A percentile compares a stretch with the other conserved stretches of the same genome.
Conservation (phyloP, 2,329 filamentous ascomycete species). For the Xylogone sp. region DNA sequence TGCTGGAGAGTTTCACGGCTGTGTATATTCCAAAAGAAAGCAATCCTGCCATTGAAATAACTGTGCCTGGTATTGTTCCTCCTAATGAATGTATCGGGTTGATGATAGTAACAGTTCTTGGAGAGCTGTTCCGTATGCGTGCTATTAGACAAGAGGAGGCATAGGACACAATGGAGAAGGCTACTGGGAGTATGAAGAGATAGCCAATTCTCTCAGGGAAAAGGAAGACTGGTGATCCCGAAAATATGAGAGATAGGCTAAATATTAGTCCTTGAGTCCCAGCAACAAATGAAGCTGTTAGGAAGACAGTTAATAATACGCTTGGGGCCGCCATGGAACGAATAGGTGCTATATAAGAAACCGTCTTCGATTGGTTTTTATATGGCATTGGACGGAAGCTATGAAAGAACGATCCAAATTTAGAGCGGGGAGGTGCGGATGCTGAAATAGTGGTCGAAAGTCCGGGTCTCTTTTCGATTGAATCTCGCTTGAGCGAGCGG, state of each 20-base stretch:
- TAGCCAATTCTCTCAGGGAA: conserved; percentile 36
- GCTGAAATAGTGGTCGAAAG: neutral
- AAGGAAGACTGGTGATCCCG: conserved; percentile 39
- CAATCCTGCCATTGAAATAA: conserved; percentile 12
- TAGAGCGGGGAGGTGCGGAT: conserved; percentile 1
- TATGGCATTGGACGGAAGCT: conserved; percentile 14
- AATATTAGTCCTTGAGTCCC: conserved; percentile 44
- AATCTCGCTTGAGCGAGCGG: conserved; percentile 27
- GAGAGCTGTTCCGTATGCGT: conserved; percentile 3
- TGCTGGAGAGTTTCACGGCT: conserved; percentile 6
- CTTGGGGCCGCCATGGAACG: conserved; percentile 48
- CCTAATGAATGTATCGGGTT: conserved; percentile 1
- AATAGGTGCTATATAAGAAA: conserved; percentile 30
- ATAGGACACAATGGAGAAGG: conserved; percentile 14
- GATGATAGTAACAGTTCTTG: conserved; percentile 7
- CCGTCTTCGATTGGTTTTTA: neutral
- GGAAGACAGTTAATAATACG: conserved; percentile 40
- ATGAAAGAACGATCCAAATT: conserved; percentile 12
- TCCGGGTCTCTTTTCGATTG: neutral
- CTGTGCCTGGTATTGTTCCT: conserved; percentile 1
- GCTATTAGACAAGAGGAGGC: conserved; percentile 7
- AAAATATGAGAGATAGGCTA: conserved; percentile 45
- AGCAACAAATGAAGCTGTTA: conserved; percentile 41
- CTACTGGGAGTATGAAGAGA: conserved; percentile 31
- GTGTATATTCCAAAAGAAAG: conserved; percentile 17